Evolutionary conservation across 108 stramenopile genomes (phyloP), one percentile per base, ranked within the genome.

Genomic region (Nitzschia sp.): DNA sequence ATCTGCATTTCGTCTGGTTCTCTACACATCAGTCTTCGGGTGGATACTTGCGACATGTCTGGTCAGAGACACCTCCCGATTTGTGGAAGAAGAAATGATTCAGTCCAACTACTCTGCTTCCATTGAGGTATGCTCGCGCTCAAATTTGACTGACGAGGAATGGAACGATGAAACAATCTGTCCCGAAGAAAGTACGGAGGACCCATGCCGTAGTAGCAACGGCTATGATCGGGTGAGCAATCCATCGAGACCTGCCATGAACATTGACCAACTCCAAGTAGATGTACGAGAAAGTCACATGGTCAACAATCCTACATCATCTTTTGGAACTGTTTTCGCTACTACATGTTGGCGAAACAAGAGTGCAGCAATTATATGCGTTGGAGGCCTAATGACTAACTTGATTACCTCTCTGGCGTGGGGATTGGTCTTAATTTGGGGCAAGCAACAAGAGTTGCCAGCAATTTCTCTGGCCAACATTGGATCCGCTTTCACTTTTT

Each of bases 341-440:
- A 21, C 2, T 3, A 71, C 62, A 0, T 63, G 70, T 54, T 71
- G 70, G 70, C 2, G 34, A 17, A 71, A 71, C 30, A 1, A 28
- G 0, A 63, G 70, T 63, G 30, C 70, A 25, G 62, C 70, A 2
- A 31, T 63, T 1, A 3, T 63, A 15, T 71, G 45, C 17, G 23
- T n/a, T 13, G 60, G 58, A 13, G 70, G 68, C 21, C 28, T 69
- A 11, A 69, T 47, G 44, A 35, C 56, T 8, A 69, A 69, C 31
- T 23, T 58, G 26, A 36, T 58, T 19, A 69, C 68, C 11, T 69
- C 68, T 3, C 36, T 69, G 9, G 68, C 68, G 9, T 69, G 68
- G 68, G 68, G 68, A 30, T 47, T 69, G 56, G 68, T 69, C 8
- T 11, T 69, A 3, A 69, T 69, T 32, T 69, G 68, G 68, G 68